These are phyloP conservation scores for Cyclotella kingstonii DNA, from an alignment of 108 stramenopile genomes.

Conservation along the genomic window DNA sequence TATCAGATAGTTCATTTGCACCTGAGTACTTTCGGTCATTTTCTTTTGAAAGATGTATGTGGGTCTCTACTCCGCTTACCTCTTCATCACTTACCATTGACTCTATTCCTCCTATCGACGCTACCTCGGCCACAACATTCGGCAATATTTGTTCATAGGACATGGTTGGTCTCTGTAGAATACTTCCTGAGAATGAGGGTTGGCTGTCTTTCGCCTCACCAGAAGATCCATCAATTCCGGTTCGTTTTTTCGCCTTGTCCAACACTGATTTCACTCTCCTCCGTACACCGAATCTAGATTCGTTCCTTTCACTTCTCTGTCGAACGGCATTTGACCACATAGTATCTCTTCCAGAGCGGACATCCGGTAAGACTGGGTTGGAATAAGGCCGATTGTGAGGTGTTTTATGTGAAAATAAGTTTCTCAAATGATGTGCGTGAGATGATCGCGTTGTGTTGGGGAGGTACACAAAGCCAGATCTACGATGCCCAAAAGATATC, in stretches of 20 bases:
- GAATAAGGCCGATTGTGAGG: slow-evolving; percentile 4
- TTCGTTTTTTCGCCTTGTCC: slow-evolving; percentile 69
- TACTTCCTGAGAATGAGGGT: no score
- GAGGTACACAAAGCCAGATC: no score
- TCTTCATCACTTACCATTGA: slow-evolving; percentile 11
- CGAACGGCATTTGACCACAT: slow-evolving; percentile 40
- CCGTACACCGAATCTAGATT: slow-evolving; percentile 62
- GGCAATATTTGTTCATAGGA: slow-evolving; percentile 19
- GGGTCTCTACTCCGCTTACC: slow-evolving; percentile 35
- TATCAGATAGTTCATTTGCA: no score
- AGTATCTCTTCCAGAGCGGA: background rate
- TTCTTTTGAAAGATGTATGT: no score
- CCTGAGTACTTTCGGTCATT: no score
- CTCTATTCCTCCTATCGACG: slow-evolving; percentile 60
- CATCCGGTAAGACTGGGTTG: background rate
- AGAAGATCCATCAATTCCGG: slow-evolving; percentile 67
- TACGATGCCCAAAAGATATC: no score
- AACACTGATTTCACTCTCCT: slow-evolving; percentile 64
- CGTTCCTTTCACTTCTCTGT: slow-evolving; percentile 28
- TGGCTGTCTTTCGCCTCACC: background rate
- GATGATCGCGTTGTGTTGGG: background rate
- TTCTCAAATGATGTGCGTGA: background rate
- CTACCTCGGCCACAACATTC: slow-evolving; percentile 54
- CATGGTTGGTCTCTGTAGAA: no score
- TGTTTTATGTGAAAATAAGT: slow-evolving; percentile 12